A percentile compares a stretch with the other conserved stretches of the same genome.
Evolutionary conservation across 345 rosid genomes (phyloP).

Genomic region (Eucalyptus marginata): DNA sequence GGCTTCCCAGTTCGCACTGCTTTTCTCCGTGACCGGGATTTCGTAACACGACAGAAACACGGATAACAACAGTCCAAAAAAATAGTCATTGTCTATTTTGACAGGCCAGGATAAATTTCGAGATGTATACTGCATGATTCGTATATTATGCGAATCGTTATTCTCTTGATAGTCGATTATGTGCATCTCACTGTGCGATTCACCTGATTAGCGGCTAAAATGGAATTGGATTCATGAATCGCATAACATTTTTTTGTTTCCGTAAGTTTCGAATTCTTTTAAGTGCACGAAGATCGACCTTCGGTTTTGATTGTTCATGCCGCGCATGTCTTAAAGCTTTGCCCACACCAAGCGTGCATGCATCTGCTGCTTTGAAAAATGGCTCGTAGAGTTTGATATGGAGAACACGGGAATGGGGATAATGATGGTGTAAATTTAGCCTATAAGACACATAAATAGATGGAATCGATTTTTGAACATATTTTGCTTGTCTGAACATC

Average conservation of each 20-base stretch:
- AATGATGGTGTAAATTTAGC: neutral
- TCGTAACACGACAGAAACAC: neutral
- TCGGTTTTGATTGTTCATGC: neutral
- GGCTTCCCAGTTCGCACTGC: neutral
- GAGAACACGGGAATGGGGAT: neutral
- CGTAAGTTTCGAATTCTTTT: neutral
- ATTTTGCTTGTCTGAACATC: neutral
- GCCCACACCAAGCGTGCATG: neutral
- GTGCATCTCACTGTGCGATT: neutral
- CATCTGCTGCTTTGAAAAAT: neutral
- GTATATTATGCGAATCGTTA: neutral
- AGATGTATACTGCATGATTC: neutral
- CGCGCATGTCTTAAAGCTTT: neutral
- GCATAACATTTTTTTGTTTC: rapidly evolving
- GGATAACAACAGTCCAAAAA: neutral
- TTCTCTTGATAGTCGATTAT: neutral
- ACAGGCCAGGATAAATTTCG: neutral
- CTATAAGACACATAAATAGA: neutral
- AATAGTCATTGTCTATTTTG: neutral
- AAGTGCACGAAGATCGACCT: neutral
- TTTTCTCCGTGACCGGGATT: neutral
- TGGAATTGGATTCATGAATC: neutral
- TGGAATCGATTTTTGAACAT: neutral
- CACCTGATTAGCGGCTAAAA: neutral
- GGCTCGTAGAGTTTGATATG: neutral